Conservation (phyloP, 345 rosid species). For the Rubroshorea leprosula region DNA sequence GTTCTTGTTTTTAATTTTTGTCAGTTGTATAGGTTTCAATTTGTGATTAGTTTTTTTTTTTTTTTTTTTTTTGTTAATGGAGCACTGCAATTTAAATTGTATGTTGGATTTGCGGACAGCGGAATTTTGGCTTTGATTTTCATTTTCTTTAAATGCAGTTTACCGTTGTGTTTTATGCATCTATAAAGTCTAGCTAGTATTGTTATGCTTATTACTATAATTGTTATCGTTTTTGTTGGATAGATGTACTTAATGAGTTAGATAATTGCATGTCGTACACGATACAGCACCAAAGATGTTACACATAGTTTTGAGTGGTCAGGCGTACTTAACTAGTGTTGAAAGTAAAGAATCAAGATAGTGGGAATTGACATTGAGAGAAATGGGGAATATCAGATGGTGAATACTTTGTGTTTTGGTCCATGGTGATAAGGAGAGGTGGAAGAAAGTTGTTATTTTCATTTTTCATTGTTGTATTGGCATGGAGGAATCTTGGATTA, state of each 20-base stretch:
- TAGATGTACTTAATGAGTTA: background rate
- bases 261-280: background rate
- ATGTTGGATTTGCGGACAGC: background rate
- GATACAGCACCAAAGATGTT: background rate
- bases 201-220: background rate
- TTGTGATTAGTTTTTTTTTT: background rate
- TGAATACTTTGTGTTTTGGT: background rate
- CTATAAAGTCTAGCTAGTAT: too few species aligned
- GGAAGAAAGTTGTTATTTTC: background rate
- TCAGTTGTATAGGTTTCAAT: background rate
- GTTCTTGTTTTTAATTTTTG: constrained; percentile 1
- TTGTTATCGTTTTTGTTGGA: background rate
- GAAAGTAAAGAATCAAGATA: background rate
- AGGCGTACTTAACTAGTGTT: background rate
- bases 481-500: background rate
- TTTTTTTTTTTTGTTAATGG: constrained; percentile 10
- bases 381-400: background rate
- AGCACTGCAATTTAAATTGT: constrained; percentile 1
- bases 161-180: background rate
- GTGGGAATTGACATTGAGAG: background rate
- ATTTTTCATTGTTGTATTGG: background rate
- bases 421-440: background rate
- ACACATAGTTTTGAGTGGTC: background rate
- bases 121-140: background rate
- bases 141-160: background rate